A percentile compares a stretch with the other conserved stretches of the same genome.
Conservation (phyloP, 2,329 filamentous ascomycete genomes). For the Mycogone perniciosa region DNA sequence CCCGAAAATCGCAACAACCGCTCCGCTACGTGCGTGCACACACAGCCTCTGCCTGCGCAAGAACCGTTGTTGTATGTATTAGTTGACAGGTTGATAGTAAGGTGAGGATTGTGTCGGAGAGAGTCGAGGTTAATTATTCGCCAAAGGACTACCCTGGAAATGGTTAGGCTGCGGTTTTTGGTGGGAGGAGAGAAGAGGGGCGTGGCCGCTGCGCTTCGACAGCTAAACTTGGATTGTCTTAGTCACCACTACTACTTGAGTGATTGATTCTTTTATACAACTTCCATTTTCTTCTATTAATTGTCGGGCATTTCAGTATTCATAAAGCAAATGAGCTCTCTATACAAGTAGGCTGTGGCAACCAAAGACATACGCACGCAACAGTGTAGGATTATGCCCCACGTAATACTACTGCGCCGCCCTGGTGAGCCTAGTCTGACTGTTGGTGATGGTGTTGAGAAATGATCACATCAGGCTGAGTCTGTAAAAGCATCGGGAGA, state of each 20-base stretch:
- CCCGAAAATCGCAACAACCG: slow-evolving; percentile 20
- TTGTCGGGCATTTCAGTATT: background rate
- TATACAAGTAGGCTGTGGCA: too few relatives aligned
- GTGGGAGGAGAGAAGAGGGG: background rate
- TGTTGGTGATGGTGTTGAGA: too few relatives aligned
- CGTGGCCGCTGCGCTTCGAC: background rate
- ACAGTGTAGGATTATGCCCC: too few relatives aligned
- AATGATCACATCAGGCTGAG: too few relatives aligned
- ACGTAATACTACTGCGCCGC: too few relatives aligned
- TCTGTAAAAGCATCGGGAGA: too few relatives aligned
- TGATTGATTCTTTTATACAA: background rate
- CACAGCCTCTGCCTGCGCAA: slow-evolving; percentile 13
- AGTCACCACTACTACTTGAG: background rate
- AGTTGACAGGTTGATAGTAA: slow-evolving; percentile 3
- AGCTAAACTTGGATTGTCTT: background rate
- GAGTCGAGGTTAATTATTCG: slow-evolving; percentile 8
- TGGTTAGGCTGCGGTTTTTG: slow-evolving; percentile 7
- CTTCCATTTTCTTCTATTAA: background rate
- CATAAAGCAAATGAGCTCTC: background rate
- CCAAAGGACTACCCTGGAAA: slow-evolving; percentile 8
- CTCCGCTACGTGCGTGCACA: slow-evolving; percentile 13
- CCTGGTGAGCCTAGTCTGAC: too few relatives aligned
- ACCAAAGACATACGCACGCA: too few relatives aligned
- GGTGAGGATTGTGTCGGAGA: slow-evolving; percentile 11
- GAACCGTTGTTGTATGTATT: slow-evolving; percentile 1